Evolutionary conservation across 192 early-diverging fungal species (phyloP).

Genomic region (Coemansia sp.): DNA sequence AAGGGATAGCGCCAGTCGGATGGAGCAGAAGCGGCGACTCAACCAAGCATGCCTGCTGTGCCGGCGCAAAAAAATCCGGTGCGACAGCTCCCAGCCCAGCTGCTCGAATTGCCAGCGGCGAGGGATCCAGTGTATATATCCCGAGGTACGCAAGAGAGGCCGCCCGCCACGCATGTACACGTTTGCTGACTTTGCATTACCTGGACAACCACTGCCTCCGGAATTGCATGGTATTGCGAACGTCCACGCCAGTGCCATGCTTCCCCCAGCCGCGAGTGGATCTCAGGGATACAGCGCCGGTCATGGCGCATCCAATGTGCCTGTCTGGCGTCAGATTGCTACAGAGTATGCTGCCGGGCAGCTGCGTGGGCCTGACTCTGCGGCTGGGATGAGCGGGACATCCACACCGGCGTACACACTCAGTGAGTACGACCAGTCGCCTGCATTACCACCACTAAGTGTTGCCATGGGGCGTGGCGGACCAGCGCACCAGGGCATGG

Average conservation of each 20-base stretch:
- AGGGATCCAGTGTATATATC: conserved; percentile 54
- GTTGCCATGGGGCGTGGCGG: conserved; percentile 31
- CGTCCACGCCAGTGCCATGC: conserved; percentile 43
- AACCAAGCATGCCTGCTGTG: conserved; percentile 53
- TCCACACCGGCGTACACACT: conserved; percentile 25
- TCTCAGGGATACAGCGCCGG: background rate
- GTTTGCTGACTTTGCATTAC: conserved; percentile 50
- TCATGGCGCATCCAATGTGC: background rate
- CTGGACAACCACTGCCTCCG: conserved; percentile 49
- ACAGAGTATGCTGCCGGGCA: background rate
- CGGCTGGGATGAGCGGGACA: conserved; percentile 20
- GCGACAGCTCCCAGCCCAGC: conserved; percentile 48
- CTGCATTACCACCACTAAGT: conserved; percentile 34
- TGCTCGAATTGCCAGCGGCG: conserved; percentile 51
- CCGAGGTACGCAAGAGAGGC: conserved; percentile 49
- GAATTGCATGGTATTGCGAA: conserved; percentile 40
- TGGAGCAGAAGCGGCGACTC: conserved; percentile 45
- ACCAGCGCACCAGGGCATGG: background rate
- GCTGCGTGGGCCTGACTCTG: background rate
- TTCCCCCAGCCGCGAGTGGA: background rate
- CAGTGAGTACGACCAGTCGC: conserved; percentile 24
- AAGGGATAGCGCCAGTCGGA: conserved; percentile 13
- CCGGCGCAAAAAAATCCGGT: conserved; percentile 52
- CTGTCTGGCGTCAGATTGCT: background rate
- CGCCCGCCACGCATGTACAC: conserved; percentile 53